Evolutionary conservation across 352 stramenopile genomes (phyloP), one percentile per base, ranked within the genome.

Genomic region (Plasmopara viticola): DNA sequence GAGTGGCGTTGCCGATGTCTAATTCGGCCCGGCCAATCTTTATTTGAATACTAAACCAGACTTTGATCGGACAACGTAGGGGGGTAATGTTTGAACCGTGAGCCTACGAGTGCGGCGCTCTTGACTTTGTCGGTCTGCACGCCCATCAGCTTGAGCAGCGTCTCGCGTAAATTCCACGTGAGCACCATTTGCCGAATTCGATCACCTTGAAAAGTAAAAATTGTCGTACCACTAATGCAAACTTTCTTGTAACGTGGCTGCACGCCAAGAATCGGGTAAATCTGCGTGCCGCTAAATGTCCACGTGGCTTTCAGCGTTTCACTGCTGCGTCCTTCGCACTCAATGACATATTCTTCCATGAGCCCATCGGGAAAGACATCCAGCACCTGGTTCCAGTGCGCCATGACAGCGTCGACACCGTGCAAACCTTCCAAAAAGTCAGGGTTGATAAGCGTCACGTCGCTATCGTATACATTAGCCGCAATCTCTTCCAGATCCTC

Each of bases 401-500:
- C 67, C 79, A 90, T 76, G n/a, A 90, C 62, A 31, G 74, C 74
- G 46, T 86, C 57, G 6, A 87, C 71, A 17, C 79, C 79, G 48
- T 72, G 68, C 25, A 90, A 53, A 17, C 76, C 69, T 53, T 90
- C 72, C 12, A 64, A 67, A 51, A 81, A 82, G 57, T 86, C 73
- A 0, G 79, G 79, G 18, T 72, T 83, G 47, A 87, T 70, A 34
- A 90, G 62, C 38, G 66, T 86, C 42, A 90, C 74, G 39, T 90
- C 74, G 33, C 74, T 30, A 53, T 87, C 74, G 56, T 90, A 90
- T 39, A 90, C 79, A 18, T 71, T 78, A 51, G 81, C 72, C 14
- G 79, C 79, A 37, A 90, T 87, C 60, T 90, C 79, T 49, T 90
- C 79, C 60, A 90, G 72, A 57, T 90, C 79, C 60, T 90, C 79